A percentile compares a stretch with the other conserved stretches of the same genome.
phyloP scores from a whole-genome alignment of 2,329 filamentous ascomycete species.

The Gnomoniopsis smithogilvyi region DNA sequence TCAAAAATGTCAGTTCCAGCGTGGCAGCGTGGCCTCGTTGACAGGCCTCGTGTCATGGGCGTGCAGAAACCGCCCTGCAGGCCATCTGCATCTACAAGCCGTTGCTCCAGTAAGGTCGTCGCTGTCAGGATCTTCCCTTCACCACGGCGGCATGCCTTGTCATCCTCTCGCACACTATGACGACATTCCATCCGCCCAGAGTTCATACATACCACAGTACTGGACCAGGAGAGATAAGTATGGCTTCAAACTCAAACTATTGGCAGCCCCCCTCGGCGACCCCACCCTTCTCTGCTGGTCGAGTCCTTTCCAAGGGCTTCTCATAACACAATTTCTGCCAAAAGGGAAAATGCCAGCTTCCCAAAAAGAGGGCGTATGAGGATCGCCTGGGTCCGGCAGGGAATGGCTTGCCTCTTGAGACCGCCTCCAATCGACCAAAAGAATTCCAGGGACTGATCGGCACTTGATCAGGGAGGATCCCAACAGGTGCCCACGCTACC shows the following conservation, averaged over 20 bases:
- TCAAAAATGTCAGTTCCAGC: not conserved
- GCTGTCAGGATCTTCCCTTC: not conserved
- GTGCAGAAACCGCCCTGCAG: not conserved
- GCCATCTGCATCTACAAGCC: not conserved
- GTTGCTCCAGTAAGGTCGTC: not conserved
- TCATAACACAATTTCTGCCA: not conserved
- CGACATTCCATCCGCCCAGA: not conserved
- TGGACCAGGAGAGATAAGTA: not conserved
- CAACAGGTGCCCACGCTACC: slow-evolving; percentile 2
- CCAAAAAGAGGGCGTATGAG: not conserved
- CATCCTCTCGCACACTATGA: not conserved
- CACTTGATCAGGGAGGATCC: slow-evolving; percentile 13
- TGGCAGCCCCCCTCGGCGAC: too few relatives aligned
- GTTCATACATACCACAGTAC: not conserved
- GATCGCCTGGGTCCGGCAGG: not conserved
- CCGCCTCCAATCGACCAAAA: slow-evolving; percentile 1
- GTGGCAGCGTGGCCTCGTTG: too few relatives aligned
- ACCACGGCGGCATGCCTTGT: not conserved
- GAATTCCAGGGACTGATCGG: slow-evolving; percentile 10
- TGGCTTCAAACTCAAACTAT: too few relatives aligned
- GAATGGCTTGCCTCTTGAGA: slow-evolving; percentile 6
- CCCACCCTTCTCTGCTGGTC: too few relatives aligned
- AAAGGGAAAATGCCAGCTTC: not conserved
- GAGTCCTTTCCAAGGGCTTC: not conserved
- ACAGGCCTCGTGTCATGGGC: not conserved